Evolutionary conservation across 495 filamentous ascomycete species (phyloP).

Genomic region (Penicillium pancosmium): DNA sequence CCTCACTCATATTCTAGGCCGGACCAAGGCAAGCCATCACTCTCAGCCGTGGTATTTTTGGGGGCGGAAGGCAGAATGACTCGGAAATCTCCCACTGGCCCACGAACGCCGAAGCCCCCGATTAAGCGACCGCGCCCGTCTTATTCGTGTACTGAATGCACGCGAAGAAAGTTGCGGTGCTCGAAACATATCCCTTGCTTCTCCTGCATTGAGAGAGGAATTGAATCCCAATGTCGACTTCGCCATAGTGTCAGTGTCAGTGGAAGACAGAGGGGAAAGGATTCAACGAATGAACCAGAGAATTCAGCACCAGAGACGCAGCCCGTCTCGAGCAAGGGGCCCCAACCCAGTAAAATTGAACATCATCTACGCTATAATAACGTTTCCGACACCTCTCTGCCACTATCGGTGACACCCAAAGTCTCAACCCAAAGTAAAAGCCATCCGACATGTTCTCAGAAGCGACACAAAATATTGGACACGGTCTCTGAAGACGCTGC

Average conservation of each 20-base stretch:
- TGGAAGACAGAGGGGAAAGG: not conserved
- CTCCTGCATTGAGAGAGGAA: slow-evolving; percentile 14
- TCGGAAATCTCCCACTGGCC: not conserved
- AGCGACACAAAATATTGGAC: slow-evolving; percentile 1
- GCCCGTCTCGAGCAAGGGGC: not conserved
- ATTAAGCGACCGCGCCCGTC: not conserved
- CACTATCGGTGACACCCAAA: not conserved
- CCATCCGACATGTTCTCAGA: not conserved
- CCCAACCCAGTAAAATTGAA: not conserved
- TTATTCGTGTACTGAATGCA: slow-evolving; percentile 15
- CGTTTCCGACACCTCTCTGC: not conserved
- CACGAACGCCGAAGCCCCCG: not conserved
- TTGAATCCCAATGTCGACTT: slow-evolving; percentile 5
- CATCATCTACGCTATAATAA: not conserved
- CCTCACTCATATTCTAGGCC: not conserved
- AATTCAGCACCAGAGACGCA: not conserved
- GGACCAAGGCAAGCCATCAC: not conserved
- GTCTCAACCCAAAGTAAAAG: too few species aligned
- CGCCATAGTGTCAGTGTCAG: not conserved
- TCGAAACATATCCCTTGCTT: slow-evolving; percentile 15
- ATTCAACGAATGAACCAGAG: not conserved
- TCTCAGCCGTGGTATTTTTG: not conserved
- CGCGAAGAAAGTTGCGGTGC: slow-evolving; percentile 15
- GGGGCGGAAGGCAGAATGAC: not conserved
- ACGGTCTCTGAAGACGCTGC: slow-evolving; percentile 10